Base-by-base conservation (phyloP, 139 green algal genomes). In the Chlamydomonas sp. region DNA sequence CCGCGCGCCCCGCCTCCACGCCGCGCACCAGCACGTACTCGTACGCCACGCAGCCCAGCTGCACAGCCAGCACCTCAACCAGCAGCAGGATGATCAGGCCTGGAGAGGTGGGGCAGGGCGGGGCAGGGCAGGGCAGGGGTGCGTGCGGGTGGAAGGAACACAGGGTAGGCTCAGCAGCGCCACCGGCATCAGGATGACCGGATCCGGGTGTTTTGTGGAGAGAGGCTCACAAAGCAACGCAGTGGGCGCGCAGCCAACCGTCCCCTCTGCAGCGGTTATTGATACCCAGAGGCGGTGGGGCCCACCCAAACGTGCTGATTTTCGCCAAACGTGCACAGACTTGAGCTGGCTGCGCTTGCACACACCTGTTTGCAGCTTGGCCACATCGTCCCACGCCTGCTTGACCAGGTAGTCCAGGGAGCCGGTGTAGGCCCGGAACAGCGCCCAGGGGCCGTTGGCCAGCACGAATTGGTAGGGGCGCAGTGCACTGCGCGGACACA, bases 41-140 rank as follows among this genome's bases (percentile, higher is more conserved):
- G 49, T 78, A 78, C 2, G 31, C 1, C 57, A 77, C 61, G 49
- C 82, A 81, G 9, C 63, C 49, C 63, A 80, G 64, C 79, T 86
- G 79, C n/a, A 90, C 49, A 0, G 79, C 20, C 31, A 80, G 15
- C 71, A 64, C 86, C 72, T 90, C 79, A 31, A 90, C 10, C 62
- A 90, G 64, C 79, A 90, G 73, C 72, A 90, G n/a, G 72, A 77
- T 9, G 72, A 87, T 75, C 15, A 90, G 62, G 9, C 3, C 86
- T 90, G 78, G 62, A 0, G 31, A 49, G 31, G 31, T 17, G 57
- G 58, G 15, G 72, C 57, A 18, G 4, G 14, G 14, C 60, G 17
- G 58, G 31, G 61, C 10, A 68, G 20, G 49, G 4, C 4, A 12
- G 6, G 31, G n/a, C 2, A 9, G 74, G 57, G 74, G 74, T 58